These are phyloP conservation scores for Pichia sp. DNA, from an alignment of 1,139 yeast genomes.

Conservation along the genomic window DNA sequence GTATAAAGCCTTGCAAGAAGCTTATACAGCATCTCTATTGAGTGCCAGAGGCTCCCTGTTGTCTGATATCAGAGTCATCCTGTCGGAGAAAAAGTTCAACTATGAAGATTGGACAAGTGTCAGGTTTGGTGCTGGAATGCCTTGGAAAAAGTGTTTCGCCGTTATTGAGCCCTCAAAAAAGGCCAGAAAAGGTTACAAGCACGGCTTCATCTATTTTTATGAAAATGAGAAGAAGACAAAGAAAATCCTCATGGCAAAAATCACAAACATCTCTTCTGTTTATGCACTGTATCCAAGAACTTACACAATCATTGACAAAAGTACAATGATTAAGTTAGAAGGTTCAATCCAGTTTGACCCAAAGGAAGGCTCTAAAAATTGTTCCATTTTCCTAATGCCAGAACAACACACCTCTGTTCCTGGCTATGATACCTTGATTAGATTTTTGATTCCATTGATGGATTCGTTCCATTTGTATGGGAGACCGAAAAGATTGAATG, in stretches of 20 bases:
- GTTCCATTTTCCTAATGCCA: conserved; percentile 91
- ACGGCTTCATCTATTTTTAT: conserved; percentile 54
- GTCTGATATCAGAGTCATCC: conserved; percentile 78
- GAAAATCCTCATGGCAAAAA: conserved; percentile 75
- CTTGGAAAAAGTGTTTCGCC: conserved; percentile 93
- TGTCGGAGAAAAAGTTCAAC: conserved; percentile 78
- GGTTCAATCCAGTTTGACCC: conserved; percentile 64
- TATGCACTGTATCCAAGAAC: conserved; percentile 92
- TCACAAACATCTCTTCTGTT: conserved; percentile 66
- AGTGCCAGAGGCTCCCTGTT: conserved; percentile 83
- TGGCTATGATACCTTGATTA: conserved; percentile 87
- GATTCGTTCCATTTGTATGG: conserved; percentile 90
- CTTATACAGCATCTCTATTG: conserved; percentile 89
- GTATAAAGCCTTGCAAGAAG: conserved; percentile 79
- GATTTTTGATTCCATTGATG: conserved; percentile 79
- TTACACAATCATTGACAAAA: conserved; percentile 71
- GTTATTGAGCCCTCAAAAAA: conserved; percentile 72
- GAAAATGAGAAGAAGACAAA: conserved; percentile 68
- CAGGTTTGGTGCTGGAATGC: conserved; percentile 95
- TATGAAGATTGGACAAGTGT: conserved; percentile 96
- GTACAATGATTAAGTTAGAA: conserved; percentile 84
- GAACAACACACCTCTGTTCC: conserved; percentile 91
- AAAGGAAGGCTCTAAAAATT: conserved; percentile 57
- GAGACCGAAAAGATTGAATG: conserved; percentile 81
- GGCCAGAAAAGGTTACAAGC: conserved; percentile 36